These are phyloP conservation scores for Penicillium fuscoglaucum DNA, from an alignment of 2,329 filamentous ascomycete species.

Conservation along the genomic window DNA sequence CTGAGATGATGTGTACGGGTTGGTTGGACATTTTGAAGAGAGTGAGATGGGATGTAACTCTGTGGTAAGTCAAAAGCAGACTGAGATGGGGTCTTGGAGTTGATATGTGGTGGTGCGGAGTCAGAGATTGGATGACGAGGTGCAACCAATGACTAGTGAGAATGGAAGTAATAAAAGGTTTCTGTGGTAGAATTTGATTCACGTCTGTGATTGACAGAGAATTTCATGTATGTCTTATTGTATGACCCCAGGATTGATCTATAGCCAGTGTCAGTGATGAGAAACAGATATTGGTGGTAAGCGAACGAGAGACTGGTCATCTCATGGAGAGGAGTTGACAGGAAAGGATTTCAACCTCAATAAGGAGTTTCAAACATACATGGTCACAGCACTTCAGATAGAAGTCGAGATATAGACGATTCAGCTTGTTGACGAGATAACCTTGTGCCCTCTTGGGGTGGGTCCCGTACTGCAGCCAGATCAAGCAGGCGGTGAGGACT, in stretches of 20 bases:
- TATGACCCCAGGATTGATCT: neutral
- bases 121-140: neutral
- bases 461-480: neutral
- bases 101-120: neutral
- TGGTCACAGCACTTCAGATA: neutral
- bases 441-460: neutral
- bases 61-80: neutral
- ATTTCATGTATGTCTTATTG: neutral
- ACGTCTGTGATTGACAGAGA: neutral
- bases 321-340: neutral
- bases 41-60: neutral
- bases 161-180: neutral
- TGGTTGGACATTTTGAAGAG: conserved; percentile 15
- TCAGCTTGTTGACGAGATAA: neutral
- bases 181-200: neutral
- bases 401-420: neutral
- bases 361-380: neutral
- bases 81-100: neutral
- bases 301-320: neutral
- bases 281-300: neutral
- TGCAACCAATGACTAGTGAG: neutral
- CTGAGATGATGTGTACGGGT: conserved; percentile 16
- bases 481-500: neutral
- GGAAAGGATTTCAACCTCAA: neutral
- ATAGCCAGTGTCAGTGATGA: conserved; percentile 1